Evolutionary conservation across 352 stramenopile species (phyloP).

Genomic region (Phytophthora fragariae): DNA sequence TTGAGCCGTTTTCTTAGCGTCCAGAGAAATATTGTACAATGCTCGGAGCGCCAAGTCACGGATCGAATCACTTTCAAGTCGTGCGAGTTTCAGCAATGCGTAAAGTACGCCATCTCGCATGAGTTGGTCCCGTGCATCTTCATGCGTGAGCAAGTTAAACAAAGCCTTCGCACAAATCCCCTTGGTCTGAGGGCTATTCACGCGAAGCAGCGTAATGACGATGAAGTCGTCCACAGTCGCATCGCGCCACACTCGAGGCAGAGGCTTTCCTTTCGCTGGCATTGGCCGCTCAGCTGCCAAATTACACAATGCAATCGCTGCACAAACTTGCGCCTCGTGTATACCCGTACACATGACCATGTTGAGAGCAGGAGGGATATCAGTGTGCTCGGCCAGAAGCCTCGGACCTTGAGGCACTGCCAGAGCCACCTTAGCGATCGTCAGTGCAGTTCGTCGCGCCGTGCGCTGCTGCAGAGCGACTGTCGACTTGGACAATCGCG

Average conservation of each 20-base stretch:
- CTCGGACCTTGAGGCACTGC: slow-evolving; percentile 48
- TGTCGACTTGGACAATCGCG: slow-evolving; percentile 51
- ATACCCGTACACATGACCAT: slow-evolving; percentile 87
- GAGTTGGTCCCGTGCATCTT: slow-evolving; percentile 77
- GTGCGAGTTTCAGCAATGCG: slow-evolving; percentile 85
- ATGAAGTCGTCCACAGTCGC: slow-evolving; percentile 87
- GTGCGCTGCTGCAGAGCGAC: slow-evolving; percentile 62
- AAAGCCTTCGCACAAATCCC: slow-evolving; percentile 83
- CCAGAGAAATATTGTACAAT: slow-evolving; percentile 83
- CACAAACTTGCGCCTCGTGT: slow-evolving; percentile 86
- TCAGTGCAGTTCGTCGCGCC: slow-evolving; percentile 66
- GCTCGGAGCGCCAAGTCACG: slow-evolving; percentile 74
- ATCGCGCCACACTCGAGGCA: slow-evolving; percentile 62
- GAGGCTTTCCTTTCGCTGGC: slow-evolving; percentile 17
- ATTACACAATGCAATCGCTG: slow-evolving; percentile 88
- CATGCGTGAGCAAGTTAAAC: slow-evolving; percentile 88
- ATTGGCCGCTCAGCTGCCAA: slow-evolving; percentile 64
- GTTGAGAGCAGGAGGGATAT: slow-evolving; percentile 77
- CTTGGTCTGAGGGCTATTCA: slow-evolving; percentile 87
- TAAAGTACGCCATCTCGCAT: slow-evolving; percentile 84
- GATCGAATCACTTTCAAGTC: slow-evolving; percentile 79
- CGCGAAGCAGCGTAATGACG: slow-evolving; percentile 83
- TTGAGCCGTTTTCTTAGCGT: slow-evolving; percentile 48
- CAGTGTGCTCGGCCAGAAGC: slow-evolving; percentile 52
- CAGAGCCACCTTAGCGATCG: slow-evolving; percentile 67